A percentile compares a stretch with the other conserved stretches of the same genome.
Conservation (phyloP, 169 alveolate genomes). For the Babesia ovis region DNA sequence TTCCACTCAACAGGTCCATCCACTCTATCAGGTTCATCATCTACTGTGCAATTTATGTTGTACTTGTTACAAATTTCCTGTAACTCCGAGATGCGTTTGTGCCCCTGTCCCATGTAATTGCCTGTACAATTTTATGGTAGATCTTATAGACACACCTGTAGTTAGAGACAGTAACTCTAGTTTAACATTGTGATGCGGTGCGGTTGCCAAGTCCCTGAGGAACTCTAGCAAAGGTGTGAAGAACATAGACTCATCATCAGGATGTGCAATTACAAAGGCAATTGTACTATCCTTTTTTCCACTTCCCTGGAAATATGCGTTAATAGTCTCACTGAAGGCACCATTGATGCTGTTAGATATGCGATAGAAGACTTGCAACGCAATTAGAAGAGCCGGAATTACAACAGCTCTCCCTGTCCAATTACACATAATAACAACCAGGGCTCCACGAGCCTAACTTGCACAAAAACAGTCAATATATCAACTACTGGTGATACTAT, state of each 20-base stretch:
- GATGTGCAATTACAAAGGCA: slow-evolving; percentile 87
- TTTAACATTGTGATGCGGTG: not conserved
- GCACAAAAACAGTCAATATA: too few species aligned
- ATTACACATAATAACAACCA: too few species aligned
- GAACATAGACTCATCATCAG: slow-evolving; percentile 93
- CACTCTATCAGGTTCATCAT: slow-evolving; percentile 26
- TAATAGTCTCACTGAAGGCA: not conserved
- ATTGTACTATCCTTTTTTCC: not conserved
- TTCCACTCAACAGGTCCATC: slow-evolving; percentile 58
- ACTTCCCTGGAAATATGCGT: not conserved
- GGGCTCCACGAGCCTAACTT: too few species aligned
- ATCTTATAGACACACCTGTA: slow-evolving; percentile 47
- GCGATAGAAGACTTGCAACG: not conserved
- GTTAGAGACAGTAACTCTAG: slow-evolving; percentile 57
- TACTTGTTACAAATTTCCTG: slow-evolving; percentile 46
- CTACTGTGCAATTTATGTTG: slow-evolving; percentile 27
- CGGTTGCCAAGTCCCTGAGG: slow-evolving; percentile 1
- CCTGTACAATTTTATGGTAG: slow-evolving; percentile 36
- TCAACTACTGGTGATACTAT: too few species aligned
- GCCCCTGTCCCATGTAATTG: slow-evolving; percentile 65
- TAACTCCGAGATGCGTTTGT: slow-evolving; percentile 57
- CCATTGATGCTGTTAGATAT: not conserved
- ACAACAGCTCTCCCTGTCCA: not conserved
- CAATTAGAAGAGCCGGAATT: not conserved
- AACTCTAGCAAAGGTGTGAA: slow-evolving; percentile 84